Conservation (phyloP, 148 eudicot genomes). For the Rhododendron simsii region DNA sequence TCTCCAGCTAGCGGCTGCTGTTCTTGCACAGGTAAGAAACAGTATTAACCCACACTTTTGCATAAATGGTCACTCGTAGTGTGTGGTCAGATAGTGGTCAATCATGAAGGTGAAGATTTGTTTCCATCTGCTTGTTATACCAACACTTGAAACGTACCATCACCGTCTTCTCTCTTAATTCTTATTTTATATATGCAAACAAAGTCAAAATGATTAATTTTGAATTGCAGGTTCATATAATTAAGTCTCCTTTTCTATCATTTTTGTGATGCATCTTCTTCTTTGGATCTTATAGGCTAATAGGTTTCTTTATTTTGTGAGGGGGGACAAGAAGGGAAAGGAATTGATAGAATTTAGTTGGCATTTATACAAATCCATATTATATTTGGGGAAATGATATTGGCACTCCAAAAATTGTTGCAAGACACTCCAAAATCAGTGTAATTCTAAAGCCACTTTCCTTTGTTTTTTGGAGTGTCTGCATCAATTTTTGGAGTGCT, state of each 20-base stretch:
- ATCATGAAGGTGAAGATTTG: neutral
- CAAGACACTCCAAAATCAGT: no score
- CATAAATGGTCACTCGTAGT: neutral
- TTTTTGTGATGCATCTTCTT: neutral
- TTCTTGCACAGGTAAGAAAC: constrained; percentile 76
- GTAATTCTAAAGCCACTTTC: no score
- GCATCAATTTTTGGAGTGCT: no score
- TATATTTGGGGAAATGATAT: neutral
- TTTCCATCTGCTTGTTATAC: neutral
- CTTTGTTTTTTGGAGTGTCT: no score
- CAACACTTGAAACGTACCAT: neutral
- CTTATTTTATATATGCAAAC: neutral
- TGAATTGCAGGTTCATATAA: neutral
- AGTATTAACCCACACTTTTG: neutral
- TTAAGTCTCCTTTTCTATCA: neutral
- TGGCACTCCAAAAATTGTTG: no score
- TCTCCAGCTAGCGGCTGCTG: constrained; percentile 93
- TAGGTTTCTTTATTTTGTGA: neutral
- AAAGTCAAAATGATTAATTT: neutral
- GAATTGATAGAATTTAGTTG: neutral
- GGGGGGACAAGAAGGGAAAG: neutral
- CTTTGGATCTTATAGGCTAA: neutral
- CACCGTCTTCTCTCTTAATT: no score
- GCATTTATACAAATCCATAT: neutral
- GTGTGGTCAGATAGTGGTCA: neutral